Base-by-base conservation (phyloP, 2,329 filamentous ascomycete species). In the Gnomoniopsis smithogilvyi region DNA sequence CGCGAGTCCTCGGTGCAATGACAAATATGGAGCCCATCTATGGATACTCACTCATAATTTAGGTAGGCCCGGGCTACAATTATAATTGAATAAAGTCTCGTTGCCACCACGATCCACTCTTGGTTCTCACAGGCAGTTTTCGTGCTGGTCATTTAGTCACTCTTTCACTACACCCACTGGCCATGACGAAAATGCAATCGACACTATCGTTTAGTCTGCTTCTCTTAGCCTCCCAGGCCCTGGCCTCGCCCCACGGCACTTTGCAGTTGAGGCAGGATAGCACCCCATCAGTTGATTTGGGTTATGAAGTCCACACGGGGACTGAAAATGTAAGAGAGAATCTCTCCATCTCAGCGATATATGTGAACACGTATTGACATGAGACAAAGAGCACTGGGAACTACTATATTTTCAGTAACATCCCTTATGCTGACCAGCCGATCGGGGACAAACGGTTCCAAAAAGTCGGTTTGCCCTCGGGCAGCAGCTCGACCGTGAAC, bases 341-440 rank as follows among this genome's bases (percentile, higher is more conserved):
- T 19, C 14, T 6, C 26, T 30, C 36, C n/a, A 15, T 26, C 15
- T n/a, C 24, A 19, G 26, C 2, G 24, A 22, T 12, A n/a, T 12
- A 3, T 33, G 21, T 36, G 12, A 10, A 30, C 19, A 46, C 49
- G 4, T 19, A 52, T 49, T 51, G 47, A 54, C 48, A 2, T n/a
- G n/a, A 15, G 8, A 11, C 1, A n/a, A 38, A 69, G 68, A 63
- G 52, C 34, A 71, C 69, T 24, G 69, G 71, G 6, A 56, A 66
- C 43, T 74, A 73, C 57, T 76, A 74, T 64, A 67, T 67, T 21
- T 76, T 76, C 64, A 70, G 65, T 53, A 76, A 76, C 54, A 71
- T 77, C 41, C 68, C 70, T 4, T 77, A 73, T 56, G 73, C 71
- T 2, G 65, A 69, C 22, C 69, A 73, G 34, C 74, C 74, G 1